Conservation (phyloP, 163 green algal genomes). For the Volvox carteri region DNA sequence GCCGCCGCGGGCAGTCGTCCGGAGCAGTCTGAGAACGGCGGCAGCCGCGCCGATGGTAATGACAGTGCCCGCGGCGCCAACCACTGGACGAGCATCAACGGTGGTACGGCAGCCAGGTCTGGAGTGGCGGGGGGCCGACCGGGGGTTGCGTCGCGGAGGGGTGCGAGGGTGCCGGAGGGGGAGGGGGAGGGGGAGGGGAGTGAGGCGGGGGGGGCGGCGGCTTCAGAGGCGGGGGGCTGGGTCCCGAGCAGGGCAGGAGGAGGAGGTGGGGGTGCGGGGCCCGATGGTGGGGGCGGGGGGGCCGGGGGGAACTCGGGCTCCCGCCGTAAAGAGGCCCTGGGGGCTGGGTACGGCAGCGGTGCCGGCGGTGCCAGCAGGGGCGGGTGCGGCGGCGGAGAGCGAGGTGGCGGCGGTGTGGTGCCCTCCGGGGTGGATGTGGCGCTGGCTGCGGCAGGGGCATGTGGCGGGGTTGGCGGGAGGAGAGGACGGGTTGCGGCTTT, state of each 20-base stretch:
- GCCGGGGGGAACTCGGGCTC: neutral
- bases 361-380: neutral
- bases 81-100: neutral
- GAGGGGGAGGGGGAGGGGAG: conserved; percentile 30
- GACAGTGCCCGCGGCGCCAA: neutral
- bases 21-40: conserved; percentile 4
- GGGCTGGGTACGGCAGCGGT: neutral
- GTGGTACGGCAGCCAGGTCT: neutral
- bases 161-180: neutral
- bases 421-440: neutral
- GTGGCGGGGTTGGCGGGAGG: neutral
- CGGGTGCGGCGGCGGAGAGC: neutral
- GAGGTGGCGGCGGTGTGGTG: neutral
- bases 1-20: neutral
- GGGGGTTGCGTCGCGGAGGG: neutral
- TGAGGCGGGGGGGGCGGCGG: conserved; percentile 10
- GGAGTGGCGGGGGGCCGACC: neutral
- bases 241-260: neutral
- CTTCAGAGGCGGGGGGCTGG: too few species aligned
- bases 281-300: neutral
- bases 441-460: too few species aligned
- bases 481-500: neutral
- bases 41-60: neutral
- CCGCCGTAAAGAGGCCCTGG: neutral
- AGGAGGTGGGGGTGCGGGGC: neutral